These are phyloP conservation scores for Dactylonectria estremocensis DNA, from an alignment of 2,329 filamentous ascomycete genomes.

Conservation along the genomic window DNA sequence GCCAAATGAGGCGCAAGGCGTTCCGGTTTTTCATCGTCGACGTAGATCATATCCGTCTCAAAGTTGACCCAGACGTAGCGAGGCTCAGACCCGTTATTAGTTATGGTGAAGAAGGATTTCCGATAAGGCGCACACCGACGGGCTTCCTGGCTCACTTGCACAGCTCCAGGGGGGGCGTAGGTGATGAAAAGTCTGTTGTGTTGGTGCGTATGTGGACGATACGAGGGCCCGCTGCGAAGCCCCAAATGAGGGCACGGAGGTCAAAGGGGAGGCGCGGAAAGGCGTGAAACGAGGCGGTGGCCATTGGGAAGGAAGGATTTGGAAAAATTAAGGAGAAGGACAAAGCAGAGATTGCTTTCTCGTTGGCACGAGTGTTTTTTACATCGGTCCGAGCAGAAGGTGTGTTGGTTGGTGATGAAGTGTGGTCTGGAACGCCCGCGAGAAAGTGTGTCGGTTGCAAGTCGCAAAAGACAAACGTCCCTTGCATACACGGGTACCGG, in stretches of 20 bases:
- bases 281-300: conserved; percentile 19
- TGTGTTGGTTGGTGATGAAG: conserved; percentile 11
- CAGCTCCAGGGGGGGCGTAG: conserved; percentile 15
- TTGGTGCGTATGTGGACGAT: conserved; percentile 19
- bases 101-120: conserved; percentile 18
- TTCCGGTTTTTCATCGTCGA: conserved; percentile 14
- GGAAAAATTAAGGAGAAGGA: conserved; percentile 1
- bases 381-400: conserved; percentile 6
- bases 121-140: conserved; percentile 18
- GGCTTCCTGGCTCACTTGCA: conserved; percentile 19
- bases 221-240: conserved; percentile 19
- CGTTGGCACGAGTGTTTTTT: not conserved
- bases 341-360: conserved; percentile 4
- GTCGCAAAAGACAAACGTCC: conserved; percentile 17
- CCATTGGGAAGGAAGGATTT: conserved; percentile 11
- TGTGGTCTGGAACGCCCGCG: conserved; percentile 1
- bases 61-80: conserved; percentile 38
- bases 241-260: conserved; percentile 21
- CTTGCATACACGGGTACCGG: conserved; percentile 4
- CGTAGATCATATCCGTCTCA: conserved; percentile 33
- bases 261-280: conserved; percentile 21
- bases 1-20: conserved; percentile 19
- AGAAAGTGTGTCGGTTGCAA: conserved; percentile 8
- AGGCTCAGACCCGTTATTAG: conserved; percentile 17
- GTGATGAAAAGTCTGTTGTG: conserved; percentile 8